Conservation (phyloP, 345 rosid genomes). For the Populus tremula region DNA sequence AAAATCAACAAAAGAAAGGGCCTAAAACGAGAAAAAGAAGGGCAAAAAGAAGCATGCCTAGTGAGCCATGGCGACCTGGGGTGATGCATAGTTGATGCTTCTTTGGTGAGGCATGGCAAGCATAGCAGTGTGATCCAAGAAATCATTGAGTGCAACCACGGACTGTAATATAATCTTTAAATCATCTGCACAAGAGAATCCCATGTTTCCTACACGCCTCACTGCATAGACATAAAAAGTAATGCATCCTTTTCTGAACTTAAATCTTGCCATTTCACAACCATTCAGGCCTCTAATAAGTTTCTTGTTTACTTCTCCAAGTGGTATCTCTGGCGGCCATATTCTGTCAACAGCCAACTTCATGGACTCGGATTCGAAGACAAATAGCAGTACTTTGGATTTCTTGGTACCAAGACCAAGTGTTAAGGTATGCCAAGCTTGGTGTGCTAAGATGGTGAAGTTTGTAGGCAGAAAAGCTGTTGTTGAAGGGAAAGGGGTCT, state of each 20-base stretch:
- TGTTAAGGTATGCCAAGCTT: constrained; percentile 93
- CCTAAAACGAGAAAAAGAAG: neutral
- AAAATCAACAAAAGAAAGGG: constrained; percentile 10
- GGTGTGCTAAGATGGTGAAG: constrained; percentile 93
- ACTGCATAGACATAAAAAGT: constrained; percentile 95
- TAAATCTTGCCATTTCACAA: constrained; percentile 89
- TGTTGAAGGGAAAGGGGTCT: constrained; percentile 63
- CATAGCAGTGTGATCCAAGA: constrained; percentile 96
- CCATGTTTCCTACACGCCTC: constrained; percentile 47
- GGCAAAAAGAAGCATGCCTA: constrained; percentile 17
- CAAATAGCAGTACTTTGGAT: constrained; percentile 72
- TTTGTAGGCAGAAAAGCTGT: constrained; percentile 84
- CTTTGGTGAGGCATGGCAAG: constrained; percentile 90
- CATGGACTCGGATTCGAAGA: constrained; percentile 75
- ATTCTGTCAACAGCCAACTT: constrained; percentile 49
- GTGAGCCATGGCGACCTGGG: constrained; percentile 74
- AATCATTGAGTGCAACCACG: constrained; percentile 83
- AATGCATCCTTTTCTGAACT: constrained; percentile 92
- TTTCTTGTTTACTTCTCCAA: constrained; percentile 87
- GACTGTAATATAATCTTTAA: constrained; percentile 70
- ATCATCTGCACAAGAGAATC: constrained; percentile 76
- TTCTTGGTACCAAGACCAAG: constrained; percentile 88
- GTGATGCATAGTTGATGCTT: constrained; percentile 52
- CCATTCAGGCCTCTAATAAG: constrained; percentile 58
- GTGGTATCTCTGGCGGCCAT: constrained; percentile 85